Conservation (phyloP, 2,329 filamentous ascomycete genomes). For the Fusarium coicis region DNA sequence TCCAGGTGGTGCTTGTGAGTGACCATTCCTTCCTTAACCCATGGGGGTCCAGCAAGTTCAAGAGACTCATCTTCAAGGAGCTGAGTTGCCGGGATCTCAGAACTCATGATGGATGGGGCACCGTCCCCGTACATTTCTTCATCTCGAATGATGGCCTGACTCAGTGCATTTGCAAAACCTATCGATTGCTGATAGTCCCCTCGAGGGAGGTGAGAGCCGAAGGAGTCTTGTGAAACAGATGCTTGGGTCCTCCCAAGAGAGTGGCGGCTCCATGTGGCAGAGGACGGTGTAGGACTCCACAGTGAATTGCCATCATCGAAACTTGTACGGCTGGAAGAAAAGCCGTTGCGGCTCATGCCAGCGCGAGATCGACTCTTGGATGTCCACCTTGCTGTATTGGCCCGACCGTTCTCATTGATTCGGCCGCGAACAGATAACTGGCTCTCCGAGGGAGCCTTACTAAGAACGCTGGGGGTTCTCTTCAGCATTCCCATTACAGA, state of each 20-base stretch:
- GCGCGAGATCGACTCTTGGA: constrained; percentile 88
- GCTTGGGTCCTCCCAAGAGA: constrained; percentile 91
- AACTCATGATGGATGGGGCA: constrained; percentile 64
- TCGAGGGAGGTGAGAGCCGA: constrained; percentile 79
- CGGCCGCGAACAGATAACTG: constrained; percentile 77
- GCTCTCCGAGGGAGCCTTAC: constrained; percentile 90
- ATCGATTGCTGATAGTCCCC: constrained; percentile 95
- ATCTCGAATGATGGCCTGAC: constrained; percentile 95
- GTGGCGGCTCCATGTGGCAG: constrained; percentile 96
- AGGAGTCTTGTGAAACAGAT: constrained; percentile 91
- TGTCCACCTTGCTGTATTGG: constrained; percentile 75
- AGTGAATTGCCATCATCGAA: constrained; percentile 90
- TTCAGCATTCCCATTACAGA: constrained; percentile 82
- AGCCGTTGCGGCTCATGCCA: constrained; percentile 76
- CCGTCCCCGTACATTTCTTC: constrained; percentile 70
- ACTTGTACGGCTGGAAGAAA: constrained; percentile 92
- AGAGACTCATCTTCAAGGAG: constrained; percentile 92
- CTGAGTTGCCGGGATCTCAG: constrained; percentile 68
- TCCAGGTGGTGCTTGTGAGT: constrained; percentile 98
- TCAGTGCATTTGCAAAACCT: constrained; percentile 95
- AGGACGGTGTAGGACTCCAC: constrained; percentile 86
- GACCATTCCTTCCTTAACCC: constrained; percentile 96
- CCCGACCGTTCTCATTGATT: constrained; percentile 66
- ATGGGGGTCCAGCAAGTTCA: constrained; percentile 92
- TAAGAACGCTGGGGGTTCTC: constrained; percentile 88